Percentiles rank a stretch among this genome's conserved stretches.
Evolutionary conservation across 2,329 filamentous ascomycete genomes (phyloP).

Genomic region (Periconia digitata): DNA sequence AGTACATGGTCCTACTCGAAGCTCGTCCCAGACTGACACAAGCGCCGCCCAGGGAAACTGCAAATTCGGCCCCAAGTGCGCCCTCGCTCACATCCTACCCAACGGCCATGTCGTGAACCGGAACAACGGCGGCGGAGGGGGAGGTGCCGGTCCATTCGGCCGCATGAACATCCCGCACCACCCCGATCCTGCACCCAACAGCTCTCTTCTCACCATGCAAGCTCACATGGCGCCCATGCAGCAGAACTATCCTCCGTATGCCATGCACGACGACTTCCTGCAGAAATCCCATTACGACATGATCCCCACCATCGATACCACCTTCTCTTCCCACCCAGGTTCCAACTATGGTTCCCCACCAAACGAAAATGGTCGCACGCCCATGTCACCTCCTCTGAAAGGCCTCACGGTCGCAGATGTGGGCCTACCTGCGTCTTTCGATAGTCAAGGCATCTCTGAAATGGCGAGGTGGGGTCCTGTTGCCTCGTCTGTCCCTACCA

Average conservation of each 20-base stretch:
- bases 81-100: slow-evolving; percentile 91
- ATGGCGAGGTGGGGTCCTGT: slow-evolving; percentile 87
- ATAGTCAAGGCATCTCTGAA: slow-evolving; percentile 92
- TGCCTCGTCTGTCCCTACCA: slow-evolving; percentile 87
- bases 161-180: slow-evolving; percentile 67
- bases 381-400: slow-evolving; percentile 72
- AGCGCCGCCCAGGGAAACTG: slow-evolving; percentile 75
- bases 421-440: slow-evolving; percentile 89
- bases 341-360: slow-evolving; percentile 81
- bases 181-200: slow-evolving; percentile 73
- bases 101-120: slow-evolving; percentile 90
- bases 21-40: too few species aligned
- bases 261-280: slow-evolving; percentile 45
- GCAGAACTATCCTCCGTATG: slow-evolving; percentile 42
- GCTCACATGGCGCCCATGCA: slow-evolving; percentile 43
- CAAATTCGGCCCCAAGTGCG: slow-evolving; percentile 98
- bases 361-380: slow-evolving; percentile 67
- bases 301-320: slow-evolving; percentile 60
- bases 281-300: slow-evolving; percentile 48
- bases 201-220: slow-evolving; percentile 67
- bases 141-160: slow-evolving; percentile 63
- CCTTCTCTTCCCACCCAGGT: slow-evolving; percentile 59
- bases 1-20: too few species aligned
- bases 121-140: slow-evolving; percentile 34
- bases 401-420: slow-evolving; percentile 92